Base-by-base conservation (phyloP, 345 rosid species). In the Rubroshorea leprosula region DNA sequence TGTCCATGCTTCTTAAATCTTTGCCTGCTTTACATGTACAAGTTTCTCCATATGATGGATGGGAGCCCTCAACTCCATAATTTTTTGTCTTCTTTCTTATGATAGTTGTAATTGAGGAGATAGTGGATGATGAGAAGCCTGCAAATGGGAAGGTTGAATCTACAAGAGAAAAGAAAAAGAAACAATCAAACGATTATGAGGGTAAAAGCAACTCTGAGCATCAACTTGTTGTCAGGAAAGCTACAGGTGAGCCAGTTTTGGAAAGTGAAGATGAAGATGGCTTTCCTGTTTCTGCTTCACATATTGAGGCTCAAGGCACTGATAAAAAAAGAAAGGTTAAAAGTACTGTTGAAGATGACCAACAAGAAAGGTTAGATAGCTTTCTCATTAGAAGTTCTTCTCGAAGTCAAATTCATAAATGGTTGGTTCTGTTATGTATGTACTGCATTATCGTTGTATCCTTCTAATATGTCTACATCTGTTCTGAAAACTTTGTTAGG, bases 261-360 rank as follows among this genome's bases (percentile, higher is more conserved):
- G 97, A 82, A 75, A 85, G 89, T 55, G 97, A 94, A 70, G 96
- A 89, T 66, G 97, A 90, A 84, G 97, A 94, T 50, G 97, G 99
- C 39, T 76, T 94, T 55, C 96, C 90, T n/a, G 73, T 81, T 69
- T 65, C 78, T 65, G 44, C 65, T 21, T 58, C 80, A 11, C 62
- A 61, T 9, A 72, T 20, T 68, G 67, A 73, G 55, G 21, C 70
- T 38, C 58, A 60, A 49, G 59, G 23, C 26, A 69, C 15, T 9
- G 78, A 66, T 49, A 82, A 77, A 48, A 90, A 90, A 70, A 78
- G 97, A 63, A 83, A 87, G 60, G 72, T 71, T 58, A 80, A 87
- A 68, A 71, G 58, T 68, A 16, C 67, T 51, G 92, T 75, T 38
- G 80, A 75, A 62, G 83, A 82, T 56, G 75, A 49, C 62, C 78